Evolutionary conservation across 257 asterid genomes (phyloP).

Genomic region (Solanum phureja): DNA sequence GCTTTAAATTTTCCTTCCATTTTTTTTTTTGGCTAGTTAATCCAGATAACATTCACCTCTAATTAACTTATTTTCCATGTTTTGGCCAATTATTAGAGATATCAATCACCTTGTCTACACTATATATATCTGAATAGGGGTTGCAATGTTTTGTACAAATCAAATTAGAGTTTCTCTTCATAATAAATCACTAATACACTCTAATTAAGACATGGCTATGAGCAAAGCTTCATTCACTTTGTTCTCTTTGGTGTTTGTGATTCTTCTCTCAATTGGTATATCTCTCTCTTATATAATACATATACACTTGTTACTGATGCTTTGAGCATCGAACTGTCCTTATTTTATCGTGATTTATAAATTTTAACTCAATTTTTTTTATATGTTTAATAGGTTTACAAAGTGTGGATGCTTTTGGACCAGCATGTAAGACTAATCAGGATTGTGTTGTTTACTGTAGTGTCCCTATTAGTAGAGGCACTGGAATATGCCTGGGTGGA

Average conservation of each 20-base stretch:
- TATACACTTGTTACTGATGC: accelerated
- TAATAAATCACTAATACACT: not conserved
- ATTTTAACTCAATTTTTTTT: not conserved
- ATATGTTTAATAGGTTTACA: not conserved
- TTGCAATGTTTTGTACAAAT: not conserved
- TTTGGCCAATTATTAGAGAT: not conserved
- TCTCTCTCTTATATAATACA: not conserved
- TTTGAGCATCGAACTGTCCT: not conserved
- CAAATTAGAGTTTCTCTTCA: not conserved
- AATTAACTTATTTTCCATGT: not conserved
- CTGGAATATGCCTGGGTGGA: not conserved
- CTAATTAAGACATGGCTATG: not conserved
- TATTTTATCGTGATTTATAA: not conserved
- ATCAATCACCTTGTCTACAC: not conserved
- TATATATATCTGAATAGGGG: not conserved
- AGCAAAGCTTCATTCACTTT: not conserved
- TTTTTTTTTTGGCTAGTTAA: not conserved
- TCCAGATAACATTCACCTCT: not conserved
- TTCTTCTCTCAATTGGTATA: not conserved
- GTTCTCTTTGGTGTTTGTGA: not conserved
- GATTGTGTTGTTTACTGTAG: not conserved
- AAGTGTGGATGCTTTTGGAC: not conserved
- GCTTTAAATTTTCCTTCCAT: not conserved
- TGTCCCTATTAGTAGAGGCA: not conserved
- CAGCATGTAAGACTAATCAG: not conserved